phyloP scores from a whole-genome alignment of 257 asterid species.

The Solanum rostratum region DNA sequence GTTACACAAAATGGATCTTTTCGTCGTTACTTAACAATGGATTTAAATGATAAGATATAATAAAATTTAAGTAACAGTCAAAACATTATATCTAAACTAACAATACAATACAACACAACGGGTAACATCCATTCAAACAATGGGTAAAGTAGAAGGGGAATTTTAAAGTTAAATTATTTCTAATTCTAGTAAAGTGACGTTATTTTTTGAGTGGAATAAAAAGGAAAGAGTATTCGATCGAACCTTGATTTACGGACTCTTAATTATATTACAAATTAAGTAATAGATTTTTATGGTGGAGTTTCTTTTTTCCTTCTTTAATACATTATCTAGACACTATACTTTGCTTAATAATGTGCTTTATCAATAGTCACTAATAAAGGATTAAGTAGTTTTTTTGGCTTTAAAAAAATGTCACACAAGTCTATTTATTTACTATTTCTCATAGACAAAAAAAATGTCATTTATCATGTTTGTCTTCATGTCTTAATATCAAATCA shows the following conservation, averaged over 20 bases:
- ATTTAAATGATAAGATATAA: too few relatives aligned
- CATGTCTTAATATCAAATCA: not conserved
- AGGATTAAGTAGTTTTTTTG: not conserved
- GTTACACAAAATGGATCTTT: too few relatives aligned
- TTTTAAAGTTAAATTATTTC: too few relatives aligned
- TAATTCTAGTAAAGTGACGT: too few relatives aligned
- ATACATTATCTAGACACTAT: not conserved
- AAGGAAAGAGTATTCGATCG: not conserved
- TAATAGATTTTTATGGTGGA: not conserved
- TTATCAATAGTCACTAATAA: not conserved
- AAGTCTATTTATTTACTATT: not conserved
- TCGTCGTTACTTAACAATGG: too few relatives aligned
- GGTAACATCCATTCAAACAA: too few relatives aligned
- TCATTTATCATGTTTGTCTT: not conserved
- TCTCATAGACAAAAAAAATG: not conserved
- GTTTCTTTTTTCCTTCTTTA: not conserved
- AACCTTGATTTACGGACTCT: too few relatives aligned
- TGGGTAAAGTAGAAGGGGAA: too few relatives aligned
- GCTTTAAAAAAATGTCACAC: not conserved
- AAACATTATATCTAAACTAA: too few relatives aligned
- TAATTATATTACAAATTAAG: not conserved
- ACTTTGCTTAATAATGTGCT: not conserved
- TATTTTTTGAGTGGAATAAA: too few relatives aligned
- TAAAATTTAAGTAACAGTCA: too few relatives aligned
- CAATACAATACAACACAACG: too few relatives aligned